Conservation (phyloP, 75 land plant species). For the Sequoia sempervirens region DNA sequence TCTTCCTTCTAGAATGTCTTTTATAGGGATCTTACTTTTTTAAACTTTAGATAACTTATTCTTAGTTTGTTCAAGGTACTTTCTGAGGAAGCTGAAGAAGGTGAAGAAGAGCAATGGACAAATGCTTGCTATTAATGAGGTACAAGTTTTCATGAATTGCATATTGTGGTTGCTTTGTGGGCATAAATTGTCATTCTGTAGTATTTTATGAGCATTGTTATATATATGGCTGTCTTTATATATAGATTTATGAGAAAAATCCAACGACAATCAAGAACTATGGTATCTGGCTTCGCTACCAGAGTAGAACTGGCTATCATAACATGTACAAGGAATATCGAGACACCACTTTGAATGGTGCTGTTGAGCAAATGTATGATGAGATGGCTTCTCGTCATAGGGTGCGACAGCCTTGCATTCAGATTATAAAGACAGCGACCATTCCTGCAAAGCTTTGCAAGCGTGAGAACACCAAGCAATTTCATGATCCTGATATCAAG, state of each 20-base stretch:
- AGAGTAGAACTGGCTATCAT: constrained; percentile 76
- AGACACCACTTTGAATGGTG: constrained; percentile 77
- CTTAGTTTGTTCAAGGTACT: constrained; percentile 47
- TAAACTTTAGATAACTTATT: not conserved
- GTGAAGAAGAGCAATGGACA: constrained; percentile 92
- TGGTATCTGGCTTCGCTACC: constrained; percentile 75
- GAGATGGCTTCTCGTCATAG: constrained; percentile 85
- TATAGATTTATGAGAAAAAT: constrained; percentile 62
- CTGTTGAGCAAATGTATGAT: constrained; percentile 73
- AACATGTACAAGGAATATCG: constrained; percentile 86
- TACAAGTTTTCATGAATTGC: not conserved
- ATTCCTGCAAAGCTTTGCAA: constrained; percentile 63
- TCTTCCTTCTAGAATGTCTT: not conserved
- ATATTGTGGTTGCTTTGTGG: not conserved
- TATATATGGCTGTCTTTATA: not conserved
- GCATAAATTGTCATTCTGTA: not conserved
- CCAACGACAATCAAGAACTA: constrained; percentile 70
- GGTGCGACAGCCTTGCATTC: constrained; percentile 68
- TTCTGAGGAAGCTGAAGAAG: constrained; percentile 86
- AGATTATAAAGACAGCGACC: constrained; percentile 75
- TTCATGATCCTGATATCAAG: constrained; percentile 60
- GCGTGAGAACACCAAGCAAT: constrained; percentile 73
- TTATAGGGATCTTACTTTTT: not conserved
- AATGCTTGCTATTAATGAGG: constrained; percentile 88
- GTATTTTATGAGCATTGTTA: not conserved